Conservation (phyloP, 2,329 filamentous ascomycete genomes). For the Epichloe amarillans region DNA sequence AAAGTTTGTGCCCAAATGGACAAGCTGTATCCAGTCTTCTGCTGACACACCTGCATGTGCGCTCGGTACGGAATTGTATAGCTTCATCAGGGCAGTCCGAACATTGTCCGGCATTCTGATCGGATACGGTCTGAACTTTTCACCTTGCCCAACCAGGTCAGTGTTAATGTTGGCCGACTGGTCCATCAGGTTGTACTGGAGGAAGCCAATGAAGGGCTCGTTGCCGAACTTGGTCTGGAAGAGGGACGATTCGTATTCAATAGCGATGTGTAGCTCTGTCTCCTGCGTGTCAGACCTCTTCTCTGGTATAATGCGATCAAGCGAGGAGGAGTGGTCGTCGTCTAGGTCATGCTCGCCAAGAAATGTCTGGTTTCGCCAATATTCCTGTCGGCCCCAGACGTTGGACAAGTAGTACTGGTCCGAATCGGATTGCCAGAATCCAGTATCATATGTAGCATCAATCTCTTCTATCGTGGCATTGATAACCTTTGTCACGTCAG, state of each 20-base stretch:
- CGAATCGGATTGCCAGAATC: conserved; percentile 25
- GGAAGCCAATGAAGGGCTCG: conserved; percentile 20
- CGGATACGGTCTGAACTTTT: conserved; percentile 16
- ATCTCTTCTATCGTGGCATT: conserved; percentile 17
- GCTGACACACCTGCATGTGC: conserved; percentile 15
- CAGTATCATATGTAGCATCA: conserved; percentile 19
- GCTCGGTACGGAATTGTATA: conserved; percentile 18
- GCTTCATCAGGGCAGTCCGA: conserved; percentile 14
- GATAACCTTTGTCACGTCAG: conserved; percentile 16
- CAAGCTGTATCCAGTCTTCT: conserved; percentile 18
- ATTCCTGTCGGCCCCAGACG: conserved; percentile 29
- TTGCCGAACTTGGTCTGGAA: conserved; percentile 27
- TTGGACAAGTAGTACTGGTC: conserved; percentile 32
- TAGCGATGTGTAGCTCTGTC: conserved; percentile 22
- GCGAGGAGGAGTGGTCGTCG: conserved; percentile 5
- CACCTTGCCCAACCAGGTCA: conserved; percentile 14
- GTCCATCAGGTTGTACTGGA: conserved; percentile 17
- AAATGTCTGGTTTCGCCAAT: conserved; percentile 21
- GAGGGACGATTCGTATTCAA: conserved; percentile 27
- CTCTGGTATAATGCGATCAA: conserved; percentile 12
- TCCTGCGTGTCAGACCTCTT: conserved; percentile 9
- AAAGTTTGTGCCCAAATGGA: conserved; percentile 23
- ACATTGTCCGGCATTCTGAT: conserved; percentile 21
- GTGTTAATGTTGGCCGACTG: conserved; percentile 11
- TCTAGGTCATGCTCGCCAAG: conserved; percentile 10